Evolutionary conservation across 73 alveolate species (phyloP).

Genomic region (Uronychia setigera): DNA sequence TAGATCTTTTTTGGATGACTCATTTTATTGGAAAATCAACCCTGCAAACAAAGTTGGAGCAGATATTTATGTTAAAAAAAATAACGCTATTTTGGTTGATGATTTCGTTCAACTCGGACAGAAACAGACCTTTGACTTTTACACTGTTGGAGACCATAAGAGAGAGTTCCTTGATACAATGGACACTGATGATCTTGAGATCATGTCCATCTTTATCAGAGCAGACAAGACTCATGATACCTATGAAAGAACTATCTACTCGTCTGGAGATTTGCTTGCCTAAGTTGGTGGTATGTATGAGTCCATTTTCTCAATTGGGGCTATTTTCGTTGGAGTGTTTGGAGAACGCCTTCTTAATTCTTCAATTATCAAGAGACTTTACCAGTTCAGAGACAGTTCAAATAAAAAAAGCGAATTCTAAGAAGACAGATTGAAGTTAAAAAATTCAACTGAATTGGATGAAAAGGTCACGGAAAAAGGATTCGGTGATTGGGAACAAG

Average conservation of each 20-base stretch:
- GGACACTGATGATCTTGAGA: slow-evolving; percentile 7
- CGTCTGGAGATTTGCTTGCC: slow-evolving; percentile 15
- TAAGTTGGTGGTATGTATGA: slow-evolving; percentile 31
- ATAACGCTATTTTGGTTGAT: slow-evolving; percentile 33
- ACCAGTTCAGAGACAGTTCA: slow-evolving; percentile 6
- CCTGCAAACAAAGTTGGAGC: slow-evolving; percentile 3
- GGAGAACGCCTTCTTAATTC: slow-evolving; percentile 12
- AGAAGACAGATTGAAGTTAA: not conserved
- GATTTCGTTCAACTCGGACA: slow-evolving; percentile 30
- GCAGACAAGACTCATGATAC: slow-evolving; percentile 1
- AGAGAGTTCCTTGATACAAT: not conserved
- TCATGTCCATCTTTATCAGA: slow-evolving; percentile 11
- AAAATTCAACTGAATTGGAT: not conserved
- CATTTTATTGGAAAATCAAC: slow-evolving; percentile 33
- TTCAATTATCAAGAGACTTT: slow-evolving; percentile 3
- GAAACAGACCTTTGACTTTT: slow-evolving; percentile 2
- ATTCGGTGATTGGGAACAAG: not conserved
- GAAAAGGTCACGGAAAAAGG: not conserved
- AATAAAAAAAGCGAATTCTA: not conserved
- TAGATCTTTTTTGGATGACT: slow-evolving; percentile 35
- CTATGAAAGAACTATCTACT: slow-evolving; percentile 16
- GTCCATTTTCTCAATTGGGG: not conserved
- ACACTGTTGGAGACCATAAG: slow-evolving; percentile 8
- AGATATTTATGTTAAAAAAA: slow-evolving; percentile 26
- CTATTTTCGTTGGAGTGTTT: slow-evolving; percentile 7